A percentile compares a stretch with the other conserved stretches of the same genome.
Evolutionary conservation across 1,284 basidiomycete species (phyloP).

Genomic region (Abortiporus biennis): DNA sequence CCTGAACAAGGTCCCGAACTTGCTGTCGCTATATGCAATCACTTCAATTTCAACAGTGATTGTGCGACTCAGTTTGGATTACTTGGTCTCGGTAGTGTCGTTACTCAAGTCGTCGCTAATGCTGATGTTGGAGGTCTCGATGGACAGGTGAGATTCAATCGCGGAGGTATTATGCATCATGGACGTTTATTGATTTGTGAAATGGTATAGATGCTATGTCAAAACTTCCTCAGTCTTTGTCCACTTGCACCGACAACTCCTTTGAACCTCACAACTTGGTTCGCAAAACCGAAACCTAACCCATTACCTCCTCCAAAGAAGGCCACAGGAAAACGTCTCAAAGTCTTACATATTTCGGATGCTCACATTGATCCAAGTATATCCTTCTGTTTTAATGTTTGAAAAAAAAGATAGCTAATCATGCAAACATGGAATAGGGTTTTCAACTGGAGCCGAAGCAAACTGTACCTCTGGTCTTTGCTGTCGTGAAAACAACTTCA

Average conservation of each 20-base stretch:
- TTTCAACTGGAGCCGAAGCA: slow-evolving; percentile 67
- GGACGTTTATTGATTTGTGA: background rate
- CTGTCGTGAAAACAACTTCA: slow-evolving; percentile 57
- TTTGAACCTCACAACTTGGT: slow-evolving; percentile 51
- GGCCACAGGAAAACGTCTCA: slow-evolving; percentile 59
- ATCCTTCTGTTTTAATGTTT: slow-evolving; percentile 12
- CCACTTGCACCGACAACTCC: slow-evolving; percentile 43
- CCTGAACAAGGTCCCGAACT: slow-evolving; percentile 57
- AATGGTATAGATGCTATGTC: slow-evolving; percentile 47
- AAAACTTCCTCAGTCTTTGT: slow-evolving; percentile 48
- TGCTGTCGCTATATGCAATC: slow-evolving; percentile 54
- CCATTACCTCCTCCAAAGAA: slow-evolving; percentile 50
- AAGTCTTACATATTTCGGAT: slow-evolving; percentile 74
- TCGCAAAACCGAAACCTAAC: slow-evolving; percentile 63
- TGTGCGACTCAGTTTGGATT: slow-evolving; percentile 45
- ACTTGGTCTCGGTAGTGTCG: slow-evolving; percentile 46
- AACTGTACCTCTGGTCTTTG: slow-evolving; percentile 72
- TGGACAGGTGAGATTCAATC: slow-evolving; percentile 45
- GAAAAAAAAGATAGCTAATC: background rate
- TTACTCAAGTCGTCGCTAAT: slow-evolving; percentile 64
- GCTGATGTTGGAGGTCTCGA: slow-evolving; percentile 64
- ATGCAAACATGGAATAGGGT: slow-evolving; percentile 34
- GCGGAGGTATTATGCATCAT: background rate
- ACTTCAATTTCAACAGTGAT: slow-evolving; percentile 46
- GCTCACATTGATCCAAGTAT: slow-evolving; percentile 71